Conservation (phyloP, 257 asterid genomes). For the Gentiana macrophylla region DNA sequence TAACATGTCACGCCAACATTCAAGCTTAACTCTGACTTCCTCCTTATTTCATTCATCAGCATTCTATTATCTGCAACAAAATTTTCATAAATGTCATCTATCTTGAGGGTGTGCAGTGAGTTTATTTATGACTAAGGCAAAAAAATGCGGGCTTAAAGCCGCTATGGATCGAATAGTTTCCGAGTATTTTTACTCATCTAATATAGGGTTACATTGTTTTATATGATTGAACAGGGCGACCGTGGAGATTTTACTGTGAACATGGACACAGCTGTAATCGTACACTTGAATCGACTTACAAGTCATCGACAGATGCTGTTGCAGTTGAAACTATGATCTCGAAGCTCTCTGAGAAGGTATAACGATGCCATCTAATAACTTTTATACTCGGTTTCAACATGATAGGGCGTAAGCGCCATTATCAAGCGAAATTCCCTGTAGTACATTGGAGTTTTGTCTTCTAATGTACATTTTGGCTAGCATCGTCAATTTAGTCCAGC, state of each 20-base stretch:
- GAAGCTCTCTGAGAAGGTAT: conserved; percentile 86
- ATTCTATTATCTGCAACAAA: too few species aligned
- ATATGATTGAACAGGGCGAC: conserved; percentile 64
- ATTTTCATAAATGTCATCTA: too few species aligned
- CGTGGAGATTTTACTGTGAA: conserved; percentile 91
- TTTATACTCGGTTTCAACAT: background rate
- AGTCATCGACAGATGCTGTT: conserved; percentile 87
- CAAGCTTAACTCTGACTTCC: too few species aligned
- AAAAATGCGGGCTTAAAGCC: background rate
- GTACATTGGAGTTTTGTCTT: too few species aligned
- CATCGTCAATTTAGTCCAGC: background rate
- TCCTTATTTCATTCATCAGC: too few species aligned
- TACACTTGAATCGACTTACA: conserved; percentile 92
- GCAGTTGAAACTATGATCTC: conserved; percentile 74
- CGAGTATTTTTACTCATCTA: background rate
- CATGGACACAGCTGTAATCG: conserved; percentile 99
- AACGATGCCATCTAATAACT: background rate
- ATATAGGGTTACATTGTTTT: background rate
- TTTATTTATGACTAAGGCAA: too few species aligned
- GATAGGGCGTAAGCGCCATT: too few species aligned
- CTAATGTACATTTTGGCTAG: too few species aligned
- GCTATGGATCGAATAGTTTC: background rate
- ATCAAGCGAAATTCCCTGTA: too few species aligned
- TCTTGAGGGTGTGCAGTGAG: background rate
- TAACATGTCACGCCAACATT: too few species aligned